These are phyloP conservation scores for Rhododendron henanense DNA, from an alignment of 148 eudicot species.

Conservation along the genomic window DNA sequence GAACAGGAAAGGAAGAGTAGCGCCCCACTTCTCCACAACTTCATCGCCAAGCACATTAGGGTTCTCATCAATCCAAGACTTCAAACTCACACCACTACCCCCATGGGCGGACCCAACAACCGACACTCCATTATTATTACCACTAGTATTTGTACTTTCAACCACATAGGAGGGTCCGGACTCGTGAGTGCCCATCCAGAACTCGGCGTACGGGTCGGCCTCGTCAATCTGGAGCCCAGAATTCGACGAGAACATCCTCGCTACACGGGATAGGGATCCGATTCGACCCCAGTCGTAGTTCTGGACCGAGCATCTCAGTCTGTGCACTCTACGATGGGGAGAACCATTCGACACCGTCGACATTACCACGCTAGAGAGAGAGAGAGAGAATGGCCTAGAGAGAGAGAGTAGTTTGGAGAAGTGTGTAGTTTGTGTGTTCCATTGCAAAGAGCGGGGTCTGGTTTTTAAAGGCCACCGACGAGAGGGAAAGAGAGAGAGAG, in stretches of 20 bases:
- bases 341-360: slow-evolving; percentile 19
- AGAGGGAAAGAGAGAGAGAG: slow-evolving; percentile 5
- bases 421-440: neutral
- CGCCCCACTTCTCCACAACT: neutral
- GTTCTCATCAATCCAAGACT: slow-evolving; percentile 67
- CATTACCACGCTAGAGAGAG: neutral
- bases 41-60: slow-evolving; percentile 65
- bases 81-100: slow-evolving; percentile 51
- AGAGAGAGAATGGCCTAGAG: neutral
- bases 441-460: neutral
- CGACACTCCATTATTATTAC: slow-evolving; percentile 12
- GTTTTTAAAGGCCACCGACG: slow-evolving; percentile 15
- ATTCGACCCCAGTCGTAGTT: slow-evolving; percentile 79
- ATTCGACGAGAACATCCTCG: slow-evolving; percentile 47
- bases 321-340: slow-evolving; percentile 25
- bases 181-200: slow-evolving; percentile 98
- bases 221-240: slow-evolving; percentile 39
- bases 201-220: slow-evolving; percentile 64
- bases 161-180: slow-evolving; percentile 74
- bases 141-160: neutral
- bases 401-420: neutral
- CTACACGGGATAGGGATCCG: slow-evolving; percentile 57
- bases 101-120: slow-evolving; percentile 52
- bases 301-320: slow-evolving; percentile 62
- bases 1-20: slow-evolving; percentile 79